A percentile compares a stretch with the other conserved stretches of the same genome.
Evolutionary conservation across 2,329 filamentous ascomycete species (phyloP).

Genomic region (Fusarium incarnatum): DNA sequence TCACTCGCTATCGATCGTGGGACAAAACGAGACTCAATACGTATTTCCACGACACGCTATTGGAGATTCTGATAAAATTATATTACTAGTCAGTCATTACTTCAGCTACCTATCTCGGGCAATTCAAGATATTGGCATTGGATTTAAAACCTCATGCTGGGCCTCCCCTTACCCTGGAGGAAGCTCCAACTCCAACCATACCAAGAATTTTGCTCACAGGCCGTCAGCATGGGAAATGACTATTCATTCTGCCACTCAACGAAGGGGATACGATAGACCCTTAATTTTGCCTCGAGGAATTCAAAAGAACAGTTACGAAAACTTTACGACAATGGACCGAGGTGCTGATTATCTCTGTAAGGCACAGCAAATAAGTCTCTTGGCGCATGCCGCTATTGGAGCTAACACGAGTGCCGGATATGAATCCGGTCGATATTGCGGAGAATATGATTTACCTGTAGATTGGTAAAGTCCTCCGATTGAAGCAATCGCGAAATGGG

Average conservation of each 20-base stretch:
- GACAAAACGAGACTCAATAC: too few relatives aligned
- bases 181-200: background rate
- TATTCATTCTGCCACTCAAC: background rate
- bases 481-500: background rate
- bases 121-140: too few relatives aligned
- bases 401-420: background rate
- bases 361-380: background rate
- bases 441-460: background rate
- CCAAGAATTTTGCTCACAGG: background rate
- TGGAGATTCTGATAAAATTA: too few relatives aligned
- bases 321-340: background rate
- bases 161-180: too few relatives aligned
- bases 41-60: too few relatives aligned
- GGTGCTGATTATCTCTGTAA: background rate
- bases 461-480: background rate
- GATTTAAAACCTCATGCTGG: too few relatives aligned
- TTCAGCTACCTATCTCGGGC: too few relatives aligned
- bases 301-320: background rate
- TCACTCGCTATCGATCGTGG: too few relatives aligned
- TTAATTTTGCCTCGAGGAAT: fast-evolving
- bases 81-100: too few relatives aligned
- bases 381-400: background rate
- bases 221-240: background rate
- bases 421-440: background rate
- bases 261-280: fast-evolving